These are phyloP conservation scores for Volvariella volvacea DNA, from an alignment of 1,284 basidiomycete species.

Conservation along the genomic window DNA sequence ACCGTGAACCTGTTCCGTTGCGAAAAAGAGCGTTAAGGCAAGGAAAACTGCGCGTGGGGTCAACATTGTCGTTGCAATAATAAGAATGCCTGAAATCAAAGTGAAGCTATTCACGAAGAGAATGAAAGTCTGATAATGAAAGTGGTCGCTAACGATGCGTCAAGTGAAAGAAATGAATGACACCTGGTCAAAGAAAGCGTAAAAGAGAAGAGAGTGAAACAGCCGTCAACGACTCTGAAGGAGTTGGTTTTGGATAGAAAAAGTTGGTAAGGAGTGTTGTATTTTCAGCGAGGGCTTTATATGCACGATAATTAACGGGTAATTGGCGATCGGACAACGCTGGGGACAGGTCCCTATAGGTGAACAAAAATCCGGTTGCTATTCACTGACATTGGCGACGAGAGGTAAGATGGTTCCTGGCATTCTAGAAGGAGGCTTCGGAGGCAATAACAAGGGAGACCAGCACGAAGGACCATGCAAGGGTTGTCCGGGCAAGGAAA, in stretches of 20 bases:
- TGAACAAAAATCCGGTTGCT: too few species aligned
- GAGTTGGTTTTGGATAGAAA: constrained; percentile 15
- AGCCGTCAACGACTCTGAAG: constrained; percentile 44
- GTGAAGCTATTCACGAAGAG: constrained; percentile 16
- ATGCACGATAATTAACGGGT: too few species aligned
- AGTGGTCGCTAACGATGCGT: constrained; percentile 13
- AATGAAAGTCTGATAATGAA: constrained; percentile 18
- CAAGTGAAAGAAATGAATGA: constrained; percentile 26
- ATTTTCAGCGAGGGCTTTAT: too few species aligned
- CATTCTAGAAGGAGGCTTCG: too few species aligned
- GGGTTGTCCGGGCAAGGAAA: too few species aligned
- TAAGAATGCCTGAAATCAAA: constrained; percentile 17
- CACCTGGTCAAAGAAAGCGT: constrained; percentile 39
- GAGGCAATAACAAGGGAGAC: too few species aligned
- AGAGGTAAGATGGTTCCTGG: too few species aligned
- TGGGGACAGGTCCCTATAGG: too few species aligned
- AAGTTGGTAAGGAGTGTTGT: background rate
- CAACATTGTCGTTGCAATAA: constrained; percentile 36
- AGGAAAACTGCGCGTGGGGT: constrained; percentile 31
- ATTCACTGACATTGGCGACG: too few species aligned
- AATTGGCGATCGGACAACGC: too few species aligned
- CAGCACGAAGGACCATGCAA: too few species aligned
- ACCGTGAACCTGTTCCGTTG: constrained; percentile 26
- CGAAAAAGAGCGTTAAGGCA: constrained; percentile 30
- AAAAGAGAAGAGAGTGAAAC: constrained; percentile 26